Base-by-base conservation (phyloP, 192 early-diverging fungal genomes). In the Lobosporangium transversale region DNA sequence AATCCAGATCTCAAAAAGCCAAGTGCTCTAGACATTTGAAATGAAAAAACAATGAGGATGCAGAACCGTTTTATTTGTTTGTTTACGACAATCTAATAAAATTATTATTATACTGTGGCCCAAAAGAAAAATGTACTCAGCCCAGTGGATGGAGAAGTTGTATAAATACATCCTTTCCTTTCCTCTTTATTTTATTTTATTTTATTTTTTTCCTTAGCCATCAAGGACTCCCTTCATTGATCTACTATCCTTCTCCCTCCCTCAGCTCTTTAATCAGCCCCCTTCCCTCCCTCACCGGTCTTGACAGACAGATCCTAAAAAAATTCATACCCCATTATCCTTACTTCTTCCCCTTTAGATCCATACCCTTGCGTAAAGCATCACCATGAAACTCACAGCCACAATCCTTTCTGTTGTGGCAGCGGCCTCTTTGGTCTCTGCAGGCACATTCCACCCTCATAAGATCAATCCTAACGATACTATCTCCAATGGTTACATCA, bases 351-450 rank as follows among this genome's bases (percentile, higher is more conserved):
- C n/a, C 6, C 15, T 15, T 45, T 45, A 14, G 18, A 45, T 45
- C 21, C 44, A 45, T 15, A 4, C 15, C 4, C 21, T 14, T 4
- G 21, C n/a, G 18, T 47, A 6, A 21, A 50, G 31, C 35, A 12
- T 32, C 12, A 6, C 30, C 27, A 73, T 73, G 70, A 73, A 73
- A 42, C 52, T 73, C 56, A 29, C 73, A 2, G 53, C 53, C 49
- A n/a, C n/a, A n/a, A 66, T 76, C 53, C 58, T 76, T 36, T 76
- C 73, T 30, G 47, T 58, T 20, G 52, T 76, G 15, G 64, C 64
- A 21, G 73, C 73, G 20, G 73, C 73, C 45, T 44, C 73, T 5
- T 52, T 76, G 53, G 73, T 76, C 53, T 76, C 73, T 15, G 73
- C 73, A n/a, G 73, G 73, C 43, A 76, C 53, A 21, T 66, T 76